Evolutionary conservation across 345 rosid species (phyloP), one percentile per base, ranked within the genome.

Genomic region (Brassica juncea): DNA sequence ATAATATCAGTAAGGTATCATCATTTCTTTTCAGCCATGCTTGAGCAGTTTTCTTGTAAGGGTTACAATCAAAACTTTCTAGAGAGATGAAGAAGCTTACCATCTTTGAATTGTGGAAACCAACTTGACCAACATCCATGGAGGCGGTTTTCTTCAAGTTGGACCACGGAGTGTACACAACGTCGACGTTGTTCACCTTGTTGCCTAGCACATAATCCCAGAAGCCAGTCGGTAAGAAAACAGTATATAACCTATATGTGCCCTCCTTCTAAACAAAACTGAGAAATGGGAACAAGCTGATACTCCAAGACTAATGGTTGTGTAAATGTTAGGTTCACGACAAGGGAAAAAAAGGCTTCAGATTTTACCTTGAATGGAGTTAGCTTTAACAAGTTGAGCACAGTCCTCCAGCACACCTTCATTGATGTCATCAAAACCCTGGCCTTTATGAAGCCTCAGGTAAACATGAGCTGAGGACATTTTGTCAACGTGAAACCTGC

Each of bases 381-480:
- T 95, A 21, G 98, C 99, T 87, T 95, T 95, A 66, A 95, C 99
- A 71, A 95, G 99, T 88, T 95, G 99, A 62, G 82, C 96, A 78
- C 99, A 95, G 85, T 95, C 99, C 86, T 93, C 97, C 58, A 93
- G 82, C 70, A 95, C 80, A 63, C 93, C 98, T 84, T 90, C 97
- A 61, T 87, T 89, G 3, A 95, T 93, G 83, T 82, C 87, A 85
- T 93, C 99, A 69, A 95, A 84, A 3, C 90, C 83, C 84, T 95
- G 97, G 72, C 97, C 94, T 73, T 86, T 93, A 30, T 88, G 94
- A 77, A 95, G 86, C 86, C 99, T 87, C 62, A 95, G 27, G 86
- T 95, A 95, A 81, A 95, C 99, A 82, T 95, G 99, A 23, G 98
- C 98, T 27, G 99, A 95, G 25, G 99, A 95, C 98, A 95, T 95